phyloP scores from a whole-genome alignment of 2,329 filamentous ascomycete species.

The Corniculantispora saksenae region DNA sequence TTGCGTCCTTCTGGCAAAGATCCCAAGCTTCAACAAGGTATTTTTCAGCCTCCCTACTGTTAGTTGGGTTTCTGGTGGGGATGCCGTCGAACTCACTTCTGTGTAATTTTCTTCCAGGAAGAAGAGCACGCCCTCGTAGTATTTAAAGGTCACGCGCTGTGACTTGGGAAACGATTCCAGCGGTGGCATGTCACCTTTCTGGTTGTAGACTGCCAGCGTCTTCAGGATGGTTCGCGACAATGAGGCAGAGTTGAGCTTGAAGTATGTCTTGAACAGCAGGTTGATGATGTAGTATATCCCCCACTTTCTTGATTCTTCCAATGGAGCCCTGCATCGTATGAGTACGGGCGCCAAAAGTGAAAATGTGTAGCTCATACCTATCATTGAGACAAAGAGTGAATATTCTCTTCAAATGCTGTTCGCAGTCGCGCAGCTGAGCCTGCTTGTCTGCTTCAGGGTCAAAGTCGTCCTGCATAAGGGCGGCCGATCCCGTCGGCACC shows the following conservation, averaged over 20 bases:
- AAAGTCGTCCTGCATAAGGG: constrained; percentile 75
- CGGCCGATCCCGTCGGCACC: constrained; percentile 38
- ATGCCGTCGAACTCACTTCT: constrained; percentile 51
- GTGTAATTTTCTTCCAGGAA: constrained; percentile 94
- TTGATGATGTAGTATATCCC: constrained; percentile 95
- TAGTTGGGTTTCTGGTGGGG: neutral
- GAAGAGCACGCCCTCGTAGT: constrained; percentile 89
- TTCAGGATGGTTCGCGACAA: constrained; percentile 88
- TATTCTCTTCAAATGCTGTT: constrained; percentile 85
- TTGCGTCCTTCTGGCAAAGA: constrained; percentile 73
- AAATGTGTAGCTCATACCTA: constrained; percentile 56
- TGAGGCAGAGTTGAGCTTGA: constrained; percentile 88
- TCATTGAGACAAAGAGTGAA: constrained; percentile 90
- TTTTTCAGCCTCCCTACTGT: constrained; percentile 65
- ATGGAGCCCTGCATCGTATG: constrained; percentile 60
- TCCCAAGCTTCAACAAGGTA: constrained; percentile 78
- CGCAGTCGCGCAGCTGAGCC: constrained; percentile 86
- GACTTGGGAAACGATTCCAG: constrained; percentile 81
- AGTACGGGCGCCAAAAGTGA: neutral
- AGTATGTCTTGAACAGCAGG: constrained; percentile 96
- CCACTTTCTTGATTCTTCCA: constrained; percentile 95
- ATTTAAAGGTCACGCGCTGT: constrained; percentile 93
- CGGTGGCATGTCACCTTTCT: constrained; percentile 75
- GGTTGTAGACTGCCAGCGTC: constrained; percentile 72
- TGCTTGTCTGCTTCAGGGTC: constrained; percentile 75